Evolutionary conservation across 768 basidiomycete species (phyloP).

Genomic region (Hericium rajendrae): DNA sequence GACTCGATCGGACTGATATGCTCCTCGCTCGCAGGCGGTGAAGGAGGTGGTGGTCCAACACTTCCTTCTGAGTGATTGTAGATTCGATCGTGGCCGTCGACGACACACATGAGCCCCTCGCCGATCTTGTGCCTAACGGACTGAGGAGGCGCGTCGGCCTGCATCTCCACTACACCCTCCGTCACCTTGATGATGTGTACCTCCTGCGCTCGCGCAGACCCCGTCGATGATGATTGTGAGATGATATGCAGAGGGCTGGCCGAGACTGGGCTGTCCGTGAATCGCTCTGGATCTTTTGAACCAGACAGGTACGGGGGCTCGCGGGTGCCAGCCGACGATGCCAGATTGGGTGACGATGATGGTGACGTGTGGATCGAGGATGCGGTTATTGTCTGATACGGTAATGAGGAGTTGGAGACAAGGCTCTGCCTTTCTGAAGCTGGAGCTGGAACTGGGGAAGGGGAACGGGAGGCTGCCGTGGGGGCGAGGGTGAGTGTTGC

Average conservation of each 20-base stretch:
- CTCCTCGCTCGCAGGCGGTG: slow-evolving; percentile 34
- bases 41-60: slow-evolving; percentile 51
- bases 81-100: slow-evolving; percentile 13
- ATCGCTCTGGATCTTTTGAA: neutral
- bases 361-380: slow-evolving; percentile 9
- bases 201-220: slow-evolving; percentile 27
- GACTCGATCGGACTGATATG: slow-evolving; percentile 12
- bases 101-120: slow-evolving; percentile 25
- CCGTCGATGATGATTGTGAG: slow-evolving; percentile 14
- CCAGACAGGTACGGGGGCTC: neutral
- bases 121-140: slow-evolving; percentile 27
- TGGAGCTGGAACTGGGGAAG: neutral
- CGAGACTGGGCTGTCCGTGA: slow-evolving; percentile 1
- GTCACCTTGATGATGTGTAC: slow-evolving; percentile 48
- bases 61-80: slow-evolving; percentile 15
- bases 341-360: too few species aligned
- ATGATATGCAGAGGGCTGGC: slow-evolving; percentile 27
- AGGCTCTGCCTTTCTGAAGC: slow-evolving; percentile 5
- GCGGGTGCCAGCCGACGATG: slow-evolving; percentile 8
- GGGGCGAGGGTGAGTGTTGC: neutral
- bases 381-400: neutral
- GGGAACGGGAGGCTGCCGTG: neutral
- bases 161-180: slow-evolving; percentile 35
- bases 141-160: slow-evolving; percentile 26
- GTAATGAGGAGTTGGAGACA: slow-evolving; percentile 2